phyloP scores from a whole-genome alignment of 2,329 filamentous ascomycete genomes.

The Setomelanomma holmii region DNA sequence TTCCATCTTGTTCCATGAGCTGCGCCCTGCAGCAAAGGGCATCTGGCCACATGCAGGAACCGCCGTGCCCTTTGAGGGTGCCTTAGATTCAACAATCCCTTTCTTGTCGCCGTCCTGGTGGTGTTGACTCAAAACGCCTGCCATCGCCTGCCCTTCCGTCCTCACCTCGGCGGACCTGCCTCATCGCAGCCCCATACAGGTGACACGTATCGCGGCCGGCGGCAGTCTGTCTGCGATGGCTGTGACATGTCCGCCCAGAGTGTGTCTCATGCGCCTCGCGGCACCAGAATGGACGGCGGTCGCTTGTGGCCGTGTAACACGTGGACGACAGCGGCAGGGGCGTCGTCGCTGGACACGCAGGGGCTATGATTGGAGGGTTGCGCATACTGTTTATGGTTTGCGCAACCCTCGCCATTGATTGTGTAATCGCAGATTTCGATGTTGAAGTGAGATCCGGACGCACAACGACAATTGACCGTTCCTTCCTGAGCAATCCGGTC shows the following conservation, averaged over 20 bases:
- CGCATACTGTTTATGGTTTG: neutral
- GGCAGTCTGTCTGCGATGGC: conserved; percentile 10
- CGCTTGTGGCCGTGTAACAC: conserved; percentile 26
- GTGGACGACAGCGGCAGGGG: conserved; percentile 25
- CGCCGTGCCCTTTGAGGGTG: neutral
- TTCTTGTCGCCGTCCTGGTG: neutral
- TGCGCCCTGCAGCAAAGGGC: conserved; percentile 1
- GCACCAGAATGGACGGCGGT: neutral
- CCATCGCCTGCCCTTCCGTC: conserved; percentile 1
- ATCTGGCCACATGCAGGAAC: conserved; percentile 10
- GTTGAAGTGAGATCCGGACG: neutral
- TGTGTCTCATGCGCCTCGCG: conserved; percentile 21
- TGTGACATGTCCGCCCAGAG: conserved; percentile 21
- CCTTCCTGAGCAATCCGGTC: neutral
- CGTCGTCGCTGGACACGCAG: conserved; percentile 9
- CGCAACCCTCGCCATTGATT: neutral
- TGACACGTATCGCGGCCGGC: conserved; percentile 29
- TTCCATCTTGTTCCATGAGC: conserved; percentile 16
- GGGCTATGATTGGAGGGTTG: conserved; percentile 9
- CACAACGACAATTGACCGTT: neutral
- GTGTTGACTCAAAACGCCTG: neutral
- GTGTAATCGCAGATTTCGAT: neutral
- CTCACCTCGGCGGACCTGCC: conserved; percentile 23
- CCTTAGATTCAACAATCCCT: neutral
- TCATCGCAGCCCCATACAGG: conserved; percentile 22